These are phyloP conservation scores for Macrophomina phaseolina DNA, from an alignment of 2,329 filamentous ascomycete genomes.

Conservation along the genomic window DNA sequence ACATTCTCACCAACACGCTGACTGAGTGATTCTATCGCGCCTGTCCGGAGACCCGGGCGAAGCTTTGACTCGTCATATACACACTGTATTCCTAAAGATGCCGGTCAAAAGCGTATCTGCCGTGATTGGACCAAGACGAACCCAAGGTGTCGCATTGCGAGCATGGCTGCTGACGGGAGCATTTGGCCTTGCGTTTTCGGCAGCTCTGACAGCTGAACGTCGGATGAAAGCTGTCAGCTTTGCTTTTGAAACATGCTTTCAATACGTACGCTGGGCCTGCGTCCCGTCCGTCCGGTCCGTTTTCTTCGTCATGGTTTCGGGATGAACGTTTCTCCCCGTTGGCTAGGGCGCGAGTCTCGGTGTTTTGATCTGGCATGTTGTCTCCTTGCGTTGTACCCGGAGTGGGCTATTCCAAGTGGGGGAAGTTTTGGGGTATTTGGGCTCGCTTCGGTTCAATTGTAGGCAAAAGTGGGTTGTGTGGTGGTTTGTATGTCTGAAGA, in stretches of 20 bases:
- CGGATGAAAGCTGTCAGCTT: not conserved
- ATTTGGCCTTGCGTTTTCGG: conserved; percentile 54
- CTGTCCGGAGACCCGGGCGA: conserved; percentile 41
- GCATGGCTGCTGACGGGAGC: conserved; percentile 51
- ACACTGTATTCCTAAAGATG: conserved; percentile 40
- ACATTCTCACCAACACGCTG: conserved; percentile 33
- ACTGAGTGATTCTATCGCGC: conserved; percentile 42
- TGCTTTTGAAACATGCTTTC: not conserved
- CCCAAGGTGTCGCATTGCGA: conserved; percentile 42
- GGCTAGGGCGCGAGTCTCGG: not conserved
- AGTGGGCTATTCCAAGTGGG: too few relatives aligned
- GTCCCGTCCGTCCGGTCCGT: not conserved
- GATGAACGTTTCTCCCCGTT: not conserved
- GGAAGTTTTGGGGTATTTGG: too few relatives aligned
- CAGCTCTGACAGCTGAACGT: conserved; percentile 47
- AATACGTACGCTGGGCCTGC: conserved; percentile 6
- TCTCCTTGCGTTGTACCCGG: not conserved
- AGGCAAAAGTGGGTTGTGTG: too few relatives aligned
- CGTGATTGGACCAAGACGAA: not conserved
- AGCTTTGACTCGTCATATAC: conserved; percentile 41
- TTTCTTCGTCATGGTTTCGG: conserved; percentile 2
- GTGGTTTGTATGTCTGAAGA: too few relatives aligned
- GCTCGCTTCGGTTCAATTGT: too few relatives aligned
- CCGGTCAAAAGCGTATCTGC: not conserved
- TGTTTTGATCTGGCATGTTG: not conserved